These are phyloP conservation scores for Fagopyrum homotropicum DNA, from an alignment of 148 eudicot genomes.

Conservation along the genomic window DNA sequence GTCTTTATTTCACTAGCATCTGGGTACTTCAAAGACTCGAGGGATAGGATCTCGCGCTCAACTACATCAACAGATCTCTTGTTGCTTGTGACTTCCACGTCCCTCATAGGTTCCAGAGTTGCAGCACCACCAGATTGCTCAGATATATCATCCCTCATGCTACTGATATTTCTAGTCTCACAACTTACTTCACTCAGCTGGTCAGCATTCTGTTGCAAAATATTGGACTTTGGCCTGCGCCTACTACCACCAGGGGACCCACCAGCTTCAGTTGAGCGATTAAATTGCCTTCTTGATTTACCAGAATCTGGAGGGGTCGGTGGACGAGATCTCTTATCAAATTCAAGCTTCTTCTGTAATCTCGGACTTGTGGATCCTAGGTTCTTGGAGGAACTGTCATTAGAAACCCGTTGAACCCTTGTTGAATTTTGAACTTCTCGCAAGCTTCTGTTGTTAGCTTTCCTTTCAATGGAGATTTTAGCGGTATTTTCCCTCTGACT, in stretches of 20 bases:
- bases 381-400: constrained; percentile 42
- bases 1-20: constrained; percentile 24
- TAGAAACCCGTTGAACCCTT: constrained; percentile 30
- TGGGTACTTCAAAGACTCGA: constrained; percentile 23
- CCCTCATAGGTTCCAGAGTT: constrained; percentile 25
- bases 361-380: constrained; percentile 70
- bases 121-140: constrained; percentile 21
- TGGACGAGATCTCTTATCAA: constrained; percentile 70
- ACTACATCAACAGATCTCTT: constrained; percentile 24
- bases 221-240: constrained; percentile 37
- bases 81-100: constrained; percentile 25
- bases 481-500: constrained; percentile 27
- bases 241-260: constrained; percentile 57
- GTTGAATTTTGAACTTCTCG: constrained; percentile 32
- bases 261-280: constrained; percentile 39
- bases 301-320: constrained; percentile 64
- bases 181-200: constrained; percentile 35
- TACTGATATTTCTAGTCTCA: constrained; percentile 27
- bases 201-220: constrained; percentile 36
- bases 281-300: constrained; percentile 48
- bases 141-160: constrained; percentile 30
- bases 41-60: constrained; percentile 29
- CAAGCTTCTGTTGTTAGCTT: constrained; percentile 29
- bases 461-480: constrained; percentile 28
- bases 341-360: constrained; percentile 63